Evolutionary conservation across 2,329 filamentous ascomycete species (phyloP).

Genomic region (Lachnellula occidentalis): DNA sequence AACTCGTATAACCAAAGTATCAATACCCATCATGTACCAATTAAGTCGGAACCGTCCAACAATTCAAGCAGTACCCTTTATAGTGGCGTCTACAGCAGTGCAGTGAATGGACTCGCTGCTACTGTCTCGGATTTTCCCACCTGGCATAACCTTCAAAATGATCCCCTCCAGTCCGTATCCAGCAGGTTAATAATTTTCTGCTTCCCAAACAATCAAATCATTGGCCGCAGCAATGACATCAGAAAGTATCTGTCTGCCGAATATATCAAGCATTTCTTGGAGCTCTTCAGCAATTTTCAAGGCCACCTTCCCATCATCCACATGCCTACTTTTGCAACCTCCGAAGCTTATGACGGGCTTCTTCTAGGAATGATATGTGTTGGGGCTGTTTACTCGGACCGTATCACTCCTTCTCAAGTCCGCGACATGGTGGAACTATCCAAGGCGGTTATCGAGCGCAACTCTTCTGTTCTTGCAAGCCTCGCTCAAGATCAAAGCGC

Average conservation of each 20-base stretch:
- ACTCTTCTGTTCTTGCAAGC: constrained; percentile 45
- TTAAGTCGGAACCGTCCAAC: constrained; percentile 43
- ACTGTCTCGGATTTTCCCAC: constrained; percentile 35
- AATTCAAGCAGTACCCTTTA: constrained; percentile 9
- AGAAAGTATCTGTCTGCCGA: constrained; percentile 56
- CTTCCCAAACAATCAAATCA: constrained; percentile 51
- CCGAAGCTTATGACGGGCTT: constrained; percentile 60
- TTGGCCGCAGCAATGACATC: constrained; percentile 47
- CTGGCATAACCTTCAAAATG: constrained; percentile 34
- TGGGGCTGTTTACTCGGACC: constrained; percentile 69
- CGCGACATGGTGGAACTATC: constrained; percentile 64
- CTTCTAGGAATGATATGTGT: constrained; percentile 66
- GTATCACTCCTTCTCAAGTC: constrained; percentile 53
- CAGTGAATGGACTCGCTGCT: constrained; percentile 27
- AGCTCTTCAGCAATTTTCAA: constrained; percentile 67
- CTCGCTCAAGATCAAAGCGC: constrained; percentile 36
- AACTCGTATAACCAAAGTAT: constrained; percentile 48
- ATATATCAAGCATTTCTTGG: constrained; percentile 65
- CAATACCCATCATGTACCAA: constrained; percentile 63
- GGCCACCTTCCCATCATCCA: constrained; percentile 70
- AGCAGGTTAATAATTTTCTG: constrained; percentile 52
- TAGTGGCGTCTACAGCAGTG: constrained; percentile 19
- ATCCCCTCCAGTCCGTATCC: constrained; percentile 50
- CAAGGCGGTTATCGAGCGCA: constrained; percentile 52
- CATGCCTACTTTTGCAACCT: constrained; percentile 63